These are phyloP conservation scores for Ceratocystis diversiconidia DNA, from an alignment of 2,329 filamentous ascomycete genomes.

Conservation along the genomic window DNA sequence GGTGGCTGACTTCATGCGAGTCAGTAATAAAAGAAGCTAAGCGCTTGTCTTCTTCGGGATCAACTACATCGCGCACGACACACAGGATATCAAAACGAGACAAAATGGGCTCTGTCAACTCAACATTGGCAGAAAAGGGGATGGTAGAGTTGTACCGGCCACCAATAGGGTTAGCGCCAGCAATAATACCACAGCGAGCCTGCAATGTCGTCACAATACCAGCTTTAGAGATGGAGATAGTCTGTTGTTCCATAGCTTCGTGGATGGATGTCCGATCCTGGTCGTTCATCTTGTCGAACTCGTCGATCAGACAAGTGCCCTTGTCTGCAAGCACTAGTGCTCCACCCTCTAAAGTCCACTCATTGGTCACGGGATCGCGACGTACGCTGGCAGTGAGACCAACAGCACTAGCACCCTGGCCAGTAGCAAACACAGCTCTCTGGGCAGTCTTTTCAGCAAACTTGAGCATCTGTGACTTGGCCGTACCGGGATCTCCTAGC, in stretches of 20 bases:
- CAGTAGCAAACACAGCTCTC: constrained; percentile 90
- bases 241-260: constrained; percentile 99
- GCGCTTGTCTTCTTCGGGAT: constrained; percentile 81
- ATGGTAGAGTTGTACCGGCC: constrained; percentile 94
- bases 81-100: constrained; percentile 97
- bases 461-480: constrained; percentile 94
- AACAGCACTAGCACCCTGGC: constrained; percentile 91
- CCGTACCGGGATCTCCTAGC: constrained; percentile 91
- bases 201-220: constrained; percentile 96
- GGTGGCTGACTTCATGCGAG: constrained; percentile 83
- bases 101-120: constrained; percentile 90
- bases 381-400: constrained; percentile 95
- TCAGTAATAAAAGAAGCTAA: constrained; percentile 89
- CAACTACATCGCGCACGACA: constrained; percentile 89
- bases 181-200: constrained; percentile 89
- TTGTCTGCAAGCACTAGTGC: constrained; percentile 89
- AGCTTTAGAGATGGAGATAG: constrained; percentile 96
- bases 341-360: constrained; percentile 95
- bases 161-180: constrained; percentile 89
- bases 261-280: constrained; percentile 96
- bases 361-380: constrained; percentile 83
- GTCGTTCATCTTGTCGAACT: constrained; percentile 99
- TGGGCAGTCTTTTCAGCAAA: constrained; percentile 97
- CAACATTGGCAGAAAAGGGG: constrained; percentile 90
- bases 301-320: constrained; percentile 90